Base-by-base conservation (phyloP, 1,284 basidiomycete species). In the Sanghuangporus baumii region DNA sequence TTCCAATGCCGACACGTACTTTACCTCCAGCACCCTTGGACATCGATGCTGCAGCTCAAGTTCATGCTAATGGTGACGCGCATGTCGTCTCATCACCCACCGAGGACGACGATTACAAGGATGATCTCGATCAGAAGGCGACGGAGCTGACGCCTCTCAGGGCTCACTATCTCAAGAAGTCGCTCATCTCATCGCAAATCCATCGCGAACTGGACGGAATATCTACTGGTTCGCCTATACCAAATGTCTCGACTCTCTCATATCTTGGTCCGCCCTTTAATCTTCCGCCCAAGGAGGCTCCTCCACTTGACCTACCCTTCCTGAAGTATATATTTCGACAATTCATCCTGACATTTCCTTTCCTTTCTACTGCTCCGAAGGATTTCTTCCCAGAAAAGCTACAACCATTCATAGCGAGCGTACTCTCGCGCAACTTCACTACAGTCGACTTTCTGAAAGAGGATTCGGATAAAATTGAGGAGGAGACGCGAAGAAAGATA, bases 121-220 rank as follows among this genome's bases (percentile, higher is more conserved):
- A 56, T 16, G 43, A 52, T 18, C 41, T 36, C 6, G 47, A 62
- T 34, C 40, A 38, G 14, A 52, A 51, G 51, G 57, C 46, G 12
- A 41, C 47, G 36, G 40, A 16, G n/a, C 80, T 96, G 55, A 93
- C 92, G 0, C 91, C 95, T 4, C 76, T 95, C 36, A 87, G 94
- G 46, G 93, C 94, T 1, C 95, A 98, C 72, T 98, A 98, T 74
- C 89, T 98, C 72, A 98, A 97, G 78, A 96, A 96, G 75, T 83
- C 90, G n/a, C 86, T 98, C 60, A 84, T 98, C 52, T 86, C 90
- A 67, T 85, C 97, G 50, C 88, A 98, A 73, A 87, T 96, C 67
- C 76, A 80, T 66, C 78, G 79, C 41, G 96, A 98, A 74, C 81
- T 97, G 60, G 80, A 85, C 64, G 78, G 81, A 47, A 81, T 96